Conservation (phyloP, 2,329 filamentous ascomycete genomes). For the Fusarium camptoceras region DNA sequence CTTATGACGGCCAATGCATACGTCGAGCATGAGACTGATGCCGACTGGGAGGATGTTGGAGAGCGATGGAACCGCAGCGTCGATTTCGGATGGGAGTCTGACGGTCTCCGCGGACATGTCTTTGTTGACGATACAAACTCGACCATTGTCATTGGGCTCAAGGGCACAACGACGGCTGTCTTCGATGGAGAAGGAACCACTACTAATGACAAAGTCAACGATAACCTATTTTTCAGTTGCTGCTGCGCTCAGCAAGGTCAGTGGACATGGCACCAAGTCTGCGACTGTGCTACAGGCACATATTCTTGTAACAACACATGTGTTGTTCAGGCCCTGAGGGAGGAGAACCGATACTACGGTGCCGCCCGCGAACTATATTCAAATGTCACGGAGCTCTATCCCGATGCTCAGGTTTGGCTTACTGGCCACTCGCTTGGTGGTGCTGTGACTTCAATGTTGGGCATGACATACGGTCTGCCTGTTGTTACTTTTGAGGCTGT, state of each 20-base stretch:
- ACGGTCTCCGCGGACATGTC: slow-evolving; percentile 91
- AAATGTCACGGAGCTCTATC: slow-evolving; percentile 91
- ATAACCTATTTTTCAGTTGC: slow-evolving; percentile 98
- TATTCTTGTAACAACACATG: slow-evolving; percentile 96
- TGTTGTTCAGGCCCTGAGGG: slow-evolving; percentile 76
- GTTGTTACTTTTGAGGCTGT: slow-evolving; percentile 94
- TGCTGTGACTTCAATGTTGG: slow-evolving; percentile 86
- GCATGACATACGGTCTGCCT: slow-evolving; percentile 89
- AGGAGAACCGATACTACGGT: slow-evolving; percentile 92
- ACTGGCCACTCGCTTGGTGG: slow-evolving; percentile 94
- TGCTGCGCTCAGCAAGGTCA: slow-evolving; percentile 95
- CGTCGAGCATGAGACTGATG: slow-evolving; percentile 75
- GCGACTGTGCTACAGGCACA: slow-evolving; percentile 87
- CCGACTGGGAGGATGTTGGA: slow-evolving; percentile 86
- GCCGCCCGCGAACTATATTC: slow-evolving; percentile 90
- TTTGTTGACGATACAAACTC: slow-evolving; percentile 88
- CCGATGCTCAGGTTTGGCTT: slow-evolving; percentile 86
- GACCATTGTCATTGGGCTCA: slow-evolving; percentile 91
- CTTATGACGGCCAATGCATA: slow-evolving; percentile 93
- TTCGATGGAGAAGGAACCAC: slow-evolving; percentile 98
- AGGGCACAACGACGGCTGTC: slow-evolving; percentile 89
- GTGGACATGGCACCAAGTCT: slow-evolving; percentile 90
- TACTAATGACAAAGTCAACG: slow-evolving; percentile 96
- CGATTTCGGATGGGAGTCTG: slow-evolving; percentile 92
- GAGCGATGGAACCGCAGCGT: slow-evolving; percentile 84